A percentile compares a stretch with the other conserved stretches of the same genome.
These are phyloP conservation scores for Penicillium carneum DNA, from an alignment of 2,329 filamentous ascomycete species.

Conservation along the genomic window DNA sequence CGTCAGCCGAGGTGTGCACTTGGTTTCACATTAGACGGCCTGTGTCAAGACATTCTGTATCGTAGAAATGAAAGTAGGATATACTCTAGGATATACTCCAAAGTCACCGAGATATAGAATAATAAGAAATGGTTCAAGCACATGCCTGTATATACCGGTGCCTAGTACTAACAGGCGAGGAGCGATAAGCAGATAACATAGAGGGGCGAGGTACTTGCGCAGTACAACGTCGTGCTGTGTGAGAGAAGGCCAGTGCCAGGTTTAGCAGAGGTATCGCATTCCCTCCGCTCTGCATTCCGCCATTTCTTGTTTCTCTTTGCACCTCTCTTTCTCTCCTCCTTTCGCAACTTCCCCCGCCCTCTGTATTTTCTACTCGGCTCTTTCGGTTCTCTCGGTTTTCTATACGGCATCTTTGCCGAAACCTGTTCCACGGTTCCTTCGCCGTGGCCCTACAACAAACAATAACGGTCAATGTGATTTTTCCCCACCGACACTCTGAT, in stretches of 20 bases:
- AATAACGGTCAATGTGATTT: conserved; percentile 18
- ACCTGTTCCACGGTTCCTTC: conserved; percentile 31
- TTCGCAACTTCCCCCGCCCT: neutral
- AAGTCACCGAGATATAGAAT: neutral
- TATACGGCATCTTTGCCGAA: conserved; percentile 9
- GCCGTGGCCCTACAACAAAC: conserved; percentile 24
- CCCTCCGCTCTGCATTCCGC: conserved; percentile 17
- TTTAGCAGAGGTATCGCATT: conserved; percentile 21
- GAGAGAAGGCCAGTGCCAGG: neutral
- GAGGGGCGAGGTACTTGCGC: conserved; percentile 5
- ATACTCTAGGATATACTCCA: neutral
- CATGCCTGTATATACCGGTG: neutral
- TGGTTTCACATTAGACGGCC: conserved; percentile 20
- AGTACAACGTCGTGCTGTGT: conserved; percentile 14
- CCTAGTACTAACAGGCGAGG: neutral
- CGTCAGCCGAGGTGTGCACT: conserved; percentile 23
- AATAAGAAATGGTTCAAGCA: neutral
- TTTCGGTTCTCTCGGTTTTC: conserved; percentile 21
- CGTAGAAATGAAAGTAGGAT: neutral
- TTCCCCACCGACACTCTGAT: conserved; percentile 10
- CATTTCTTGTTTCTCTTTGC: conserved; percentile 12
- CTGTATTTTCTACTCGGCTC: neutral
- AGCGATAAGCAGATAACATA: conserved; percentile 21
- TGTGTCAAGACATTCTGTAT: conserved; percentile 17
- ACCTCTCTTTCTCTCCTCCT: neutral